phyloP scores from a whole-genome alignment of 2,329 filamentous ascomycete species.

The Aspergillus costaricaensis region DNA sequence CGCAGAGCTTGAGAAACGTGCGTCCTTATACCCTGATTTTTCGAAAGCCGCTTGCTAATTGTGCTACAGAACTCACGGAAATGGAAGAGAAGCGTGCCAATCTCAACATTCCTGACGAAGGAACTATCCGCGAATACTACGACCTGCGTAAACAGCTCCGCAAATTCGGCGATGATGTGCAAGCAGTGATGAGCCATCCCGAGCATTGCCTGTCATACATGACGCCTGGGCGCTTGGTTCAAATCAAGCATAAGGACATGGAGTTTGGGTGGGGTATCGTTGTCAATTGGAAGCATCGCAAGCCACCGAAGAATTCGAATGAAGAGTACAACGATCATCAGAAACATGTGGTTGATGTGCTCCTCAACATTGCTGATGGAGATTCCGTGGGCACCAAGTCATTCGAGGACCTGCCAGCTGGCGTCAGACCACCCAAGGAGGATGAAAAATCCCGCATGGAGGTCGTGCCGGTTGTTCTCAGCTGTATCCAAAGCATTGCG shows the following conservation, averaged over 20 bases:
- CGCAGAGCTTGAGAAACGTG: constrained; percentile 72
- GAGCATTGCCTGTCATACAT: constrained; percentile 82
- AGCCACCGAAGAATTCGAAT: constrained; percentile 64
- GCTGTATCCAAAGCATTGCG: constrained; percentile 79
- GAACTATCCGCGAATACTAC: constrained; percentile 91
- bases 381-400: constrained; percentile 58
- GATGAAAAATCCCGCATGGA: constrained; percentile 73
- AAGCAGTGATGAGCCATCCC: constrained; percentile 86
- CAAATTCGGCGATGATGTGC: constrained; percentile 83
- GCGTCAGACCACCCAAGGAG: constrained; percentile 60
- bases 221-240: constrained; percentile 82
- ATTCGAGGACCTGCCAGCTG: constrained; percentile 63
- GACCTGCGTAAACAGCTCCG: constrained; percentile 82
- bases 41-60: constrained; percentile 28
- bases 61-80: constrained; percentile 65
- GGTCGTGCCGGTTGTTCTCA: constrained; percentile 81
- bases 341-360: constrained; percentile 78
- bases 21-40: constrained; percentile 12
- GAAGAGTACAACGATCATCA: constrained; percentile 74
- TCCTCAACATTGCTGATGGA: constrained; percentile 64
- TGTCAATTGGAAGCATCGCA: constrained; percentile 69
- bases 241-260: constrained; percentile 74
- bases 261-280: constrained; percentile 97
- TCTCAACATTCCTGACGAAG: constrained; percentile 80
- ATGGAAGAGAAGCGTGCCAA: constrained; percentile 73